phyloP scores from a whole-genome alignment of 176 grass and related monocot genomes.

The Areca catechu region DNA sequence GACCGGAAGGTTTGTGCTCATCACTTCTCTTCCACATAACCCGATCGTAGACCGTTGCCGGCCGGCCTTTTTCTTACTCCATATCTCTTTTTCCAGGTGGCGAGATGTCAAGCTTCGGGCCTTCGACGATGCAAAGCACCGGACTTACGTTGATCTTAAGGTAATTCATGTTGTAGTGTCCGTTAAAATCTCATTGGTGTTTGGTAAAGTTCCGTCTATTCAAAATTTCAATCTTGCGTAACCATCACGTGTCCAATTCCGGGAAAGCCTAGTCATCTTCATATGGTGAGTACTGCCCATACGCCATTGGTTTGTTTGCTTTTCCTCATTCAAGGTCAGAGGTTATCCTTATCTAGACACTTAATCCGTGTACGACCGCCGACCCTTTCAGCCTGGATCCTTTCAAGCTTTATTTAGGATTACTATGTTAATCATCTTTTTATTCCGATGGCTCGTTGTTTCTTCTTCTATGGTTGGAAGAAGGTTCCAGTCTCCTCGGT shows the following conservation, averaged over 20 bases:
- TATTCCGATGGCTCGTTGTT: too few species aligned
- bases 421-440: too few species aligned
- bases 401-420: too few species aligned
- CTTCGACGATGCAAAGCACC: constrained; percentile 91
- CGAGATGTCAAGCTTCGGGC: constrained; percentile 92
- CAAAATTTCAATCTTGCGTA: constrained; percentile 22
- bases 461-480: constrained; percentile 8
- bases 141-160: constrained; percentile 98
- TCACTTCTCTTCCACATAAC: background rate
- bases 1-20: constrained; percentile 71
- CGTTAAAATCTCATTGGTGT: background rate
- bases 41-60: background rate
- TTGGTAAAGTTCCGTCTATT: background rate
- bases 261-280: too few species aligned
- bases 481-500: constrained; percentile 29
- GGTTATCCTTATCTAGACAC: too few species aligned
- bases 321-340: too few species aligned
- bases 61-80: constrained; percentile 12
- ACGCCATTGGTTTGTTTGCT: too few species aligned
- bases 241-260: too few species aligned
- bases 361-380: too few species aligned
- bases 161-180: constrained; percentile 28
- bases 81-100: constrained; percentile 45
- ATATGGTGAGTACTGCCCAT: too few species aligned
- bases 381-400: too few species aligned